Evolutionary conservation across 225 moss, liverwort and hornwort species (phyloP).

Genomic region (Polytrichum commune): DNA sequence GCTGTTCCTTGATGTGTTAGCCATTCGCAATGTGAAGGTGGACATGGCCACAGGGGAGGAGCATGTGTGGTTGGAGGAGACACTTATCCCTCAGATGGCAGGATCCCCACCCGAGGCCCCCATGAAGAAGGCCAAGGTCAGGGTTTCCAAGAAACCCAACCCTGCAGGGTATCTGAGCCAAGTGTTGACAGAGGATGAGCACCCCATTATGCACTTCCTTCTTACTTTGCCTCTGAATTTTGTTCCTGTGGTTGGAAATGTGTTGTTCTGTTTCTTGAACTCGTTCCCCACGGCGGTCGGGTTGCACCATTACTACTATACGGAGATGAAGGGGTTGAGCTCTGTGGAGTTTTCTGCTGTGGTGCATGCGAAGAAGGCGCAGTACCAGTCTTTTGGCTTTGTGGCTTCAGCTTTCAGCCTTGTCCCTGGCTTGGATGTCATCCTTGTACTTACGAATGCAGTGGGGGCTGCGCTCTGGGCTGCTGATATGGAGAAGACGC

Average conservation of each 20-base stretch:
- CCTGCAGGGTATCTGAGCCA: conserved; percentile 32
- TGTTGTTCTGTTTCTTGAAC: conserved; percentile 66
- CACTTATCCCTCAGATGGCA: conserved; percentile 42
- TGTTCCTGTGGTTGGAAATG: conserved; percentile 63
- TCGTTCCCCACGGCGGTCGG: conserved; percentile 49
- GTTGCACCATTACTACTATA: conserved; percentile 69
- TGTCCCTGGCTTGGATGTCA: conserved; percentile 58
- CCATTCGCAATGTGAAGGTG: conserved; percentile 35
- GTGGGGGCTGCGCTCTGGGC: conserved; percentile 85
- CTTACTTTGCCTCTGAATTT: conserved; percentile 76
- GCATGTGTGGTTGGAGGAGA: conserved; percentile 52
- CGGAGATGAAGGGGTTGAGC: conserved; percentile 61
- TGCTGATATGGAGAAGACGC: conserved; percentile 69
- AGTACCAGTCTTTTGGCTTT: conserved; percentile 76
- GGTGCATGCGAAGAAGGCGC: conserved; percentile 53
- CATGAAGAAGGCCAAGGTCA: not conserved
- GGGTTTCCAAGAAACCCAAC: conserved; percentile 6
- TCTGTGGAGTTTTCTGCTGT: conserved; percentile 64
- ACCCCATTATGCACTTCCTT: conserved; percentile 52
- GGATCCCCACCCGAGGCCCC: conserved; percentile 9
- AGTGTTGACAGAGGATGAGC: conserved; percentile 45
- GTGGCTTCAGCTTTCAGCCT: conserved; percentile 64
- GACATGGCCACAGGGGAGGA: conserved; percentile 45
- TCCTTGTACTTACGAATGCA: conserved; percentile 74
- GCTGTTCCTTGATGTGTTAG: conserved; percentile 56